Evolutionary conservation across 768 basidiomycete genomes (phyloP).

Genomic region (Russula compacta): DNA sequence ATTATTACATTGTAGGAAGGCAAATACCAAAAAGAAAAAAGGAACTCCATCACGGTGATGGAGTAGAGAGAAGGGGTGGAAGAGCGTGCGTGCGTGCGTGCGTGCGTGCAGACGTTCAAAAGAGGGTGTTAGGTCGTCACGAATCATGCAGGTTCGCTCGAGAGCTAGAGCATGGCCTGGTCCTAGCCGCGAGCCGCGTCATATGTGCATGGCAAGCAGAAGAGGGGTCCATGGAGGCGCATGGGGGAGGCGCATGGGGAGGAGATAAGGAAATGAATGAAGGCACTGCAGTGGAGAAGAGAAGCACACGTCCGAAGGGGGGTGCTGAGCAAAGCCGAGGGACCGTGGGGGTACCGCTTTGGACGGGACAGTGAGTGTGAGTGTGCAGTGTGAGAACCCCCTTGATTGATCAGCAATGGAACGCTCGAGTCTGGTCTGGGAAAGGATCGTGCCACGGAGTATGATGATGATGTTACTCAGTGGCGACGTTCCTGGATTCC

Average conservation of each 20-base stretch:
- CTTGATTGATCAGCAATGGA: not conserved
- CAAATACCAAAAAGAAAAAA: not conserved
- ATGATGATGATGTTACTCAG: not conserved
- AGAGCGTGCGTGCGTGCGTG: not conserved
- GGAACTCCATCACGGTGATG: not conserved
- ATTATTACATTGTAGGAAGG: not conserved
- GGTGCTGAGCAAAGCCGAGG: not conserved
- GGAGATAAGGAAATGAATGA: constrained; percentile 3
- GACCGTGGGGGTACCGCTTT: not conserved
- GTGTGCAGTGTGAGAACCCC: not conserved
- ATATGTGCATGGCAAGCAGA: not conserved
- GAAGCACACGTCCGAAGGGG: not conserved
- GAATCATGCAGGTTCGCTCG: constrained; percentile 8
- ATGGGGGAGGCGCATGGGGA: not conserved
- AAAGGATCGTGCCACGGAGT: not conserved
- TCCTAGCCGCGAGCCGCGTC: not conserved
- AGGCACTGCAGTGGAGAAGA: not conserved
- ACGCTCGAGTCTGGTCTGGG: not conserved
- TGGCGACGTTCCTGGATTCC: not conserved
- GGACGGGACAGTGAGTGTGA: not conserved
- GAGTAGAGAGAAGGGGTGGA: not conserved
- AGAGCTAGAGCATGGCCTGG: not conserved
- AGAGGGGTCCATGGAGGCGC: not conserved
- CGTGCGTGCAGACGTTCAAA: not conserved
- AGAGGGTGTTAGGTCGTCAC: constrained; percentile 1